Conservation (phyloP, 176 grass and related monocot genomes). For the Musa troglodytarum region DNA sequence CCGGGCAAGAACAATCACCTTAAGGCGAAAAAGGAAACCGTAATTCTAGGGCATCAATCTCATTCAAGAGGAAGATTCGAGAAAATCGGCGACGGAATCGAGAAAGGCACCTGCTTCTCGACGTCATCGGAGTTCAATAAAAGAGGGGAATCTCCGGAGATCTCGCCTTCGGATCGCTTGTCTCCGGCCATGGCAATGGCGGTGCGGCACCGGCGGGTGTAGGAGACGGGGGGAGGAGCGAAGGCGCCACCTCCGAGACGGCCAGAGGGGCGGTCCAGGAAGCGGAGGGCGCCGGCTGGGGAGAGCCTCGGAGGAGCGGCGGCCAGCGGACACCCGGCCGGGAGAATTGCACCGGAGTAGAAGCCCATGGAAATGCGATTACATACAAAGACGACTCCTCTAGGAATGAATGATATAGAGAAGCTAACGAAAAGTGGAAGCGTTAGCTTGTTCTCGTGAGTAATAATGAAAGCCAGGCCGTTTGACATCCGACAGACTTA, state of each 20-base stretch:
- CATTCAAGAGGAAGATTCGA: neutral
- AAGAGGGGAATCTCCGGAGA: constrained; percentile 21
- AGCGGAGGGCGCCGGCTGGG: constrained; percentile 29
- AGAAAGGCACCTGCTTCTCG: neutral
- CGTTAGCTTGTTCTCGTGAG: no score
- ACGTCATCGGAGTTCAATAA: constrained; percentile 36
- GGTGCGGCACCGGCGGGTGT: neutral
- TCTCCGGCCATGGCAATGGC: constrained; percentile 8
- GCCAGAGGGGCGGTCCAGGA: constrained; percentile 26
- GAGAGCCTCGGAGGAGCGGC: constrained; percentile 29
- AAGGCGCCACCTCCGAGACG: neutral
- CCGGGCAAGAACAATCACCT: constrained; percentile 5
- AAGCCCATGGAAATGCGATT: neutral
- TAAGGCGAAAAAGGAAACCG: neutral
- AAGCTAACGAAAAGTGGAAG: no score
- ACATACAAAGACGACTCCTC: no score
- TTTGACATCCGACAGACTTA: no score
- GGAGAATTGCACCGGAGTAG: neutral
- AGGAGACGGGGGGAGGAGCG: constrained; percentile 5
- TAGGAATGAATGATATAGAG: no score
- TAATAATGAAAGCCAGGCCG: no score
- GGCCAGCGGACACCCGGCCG: constrained; percentile 9
- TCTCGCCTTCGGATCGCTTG: neutral
- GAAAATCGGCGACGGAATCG: neutral
- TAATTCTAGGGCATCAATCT: neutral